Percentiles rank a stretch among this genome's conserved stretches.
Evolutionary conservation across 75 land plant species (phyloP).

Genomic region (Ceratopteris richardii): DNA sequence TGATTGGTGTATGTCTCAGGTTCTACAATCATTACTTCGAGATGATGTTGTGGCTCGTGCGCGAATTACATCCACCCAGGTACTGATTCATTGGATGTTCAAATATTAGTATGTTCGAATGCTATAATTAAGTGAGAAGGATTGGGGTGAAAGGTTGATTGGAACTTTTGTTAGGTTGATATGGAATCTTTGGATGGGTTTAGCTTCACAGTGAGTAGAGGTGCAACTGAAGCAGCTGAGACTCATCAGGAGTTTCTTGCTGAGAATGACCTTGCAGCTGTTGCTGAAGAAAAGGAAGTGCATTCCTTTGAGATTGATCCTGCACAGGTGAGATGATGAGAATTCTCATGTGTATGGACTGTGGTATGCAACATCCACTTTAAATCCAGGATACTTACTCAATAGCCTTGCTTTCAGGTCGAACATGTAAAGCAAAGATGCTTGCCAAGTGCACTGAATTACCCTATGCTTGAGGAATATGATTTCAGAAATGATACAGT

Average conservation of each 20-base stretch:
- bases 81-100: conserved; percentile 1
- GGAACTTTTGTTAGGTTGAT: conserved; percentile 14
- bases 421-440: conserved; percentile 98
- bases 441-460: conserved; percentile 90
- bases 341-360: too few relatives aligned
- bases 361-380: too few relatives aligned
- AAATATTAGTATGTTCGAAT: too few relatives aligned
- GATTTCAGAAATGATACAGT: conserved; percentile 98
- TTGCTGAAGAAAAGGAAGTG: conserved; percentile 84
- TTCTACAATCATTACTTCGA: conserved; percentile 54
- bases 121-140: too few relatives aligned
- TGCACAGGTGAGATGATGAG: conserved; percentile 84
- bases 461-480: conserved; percentile 97
- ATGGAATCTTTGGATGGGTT: conserved; percentile 25
- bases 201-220: conserved; percentile 66
- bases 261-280: conserved; percentile 70
- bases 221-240: conserved; percentile 39
- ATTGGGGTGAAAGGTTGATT: too few relatives aligned
- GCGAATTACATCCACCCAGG: conserved; percentile 50
- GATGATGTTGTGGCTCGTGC: conserved; percentile 67
- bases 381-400: too few relatives aligned
- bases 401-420: conserved; percentile 40
- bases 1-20: conserved; percentile 42
- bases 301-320: conserved; percentile 97
- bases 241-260: conserved; percentile 64